Evolutionary conservation across 768 basidiomycete genomes (phyloP).

Genomic region (Tulasnella sp.): DNA sequence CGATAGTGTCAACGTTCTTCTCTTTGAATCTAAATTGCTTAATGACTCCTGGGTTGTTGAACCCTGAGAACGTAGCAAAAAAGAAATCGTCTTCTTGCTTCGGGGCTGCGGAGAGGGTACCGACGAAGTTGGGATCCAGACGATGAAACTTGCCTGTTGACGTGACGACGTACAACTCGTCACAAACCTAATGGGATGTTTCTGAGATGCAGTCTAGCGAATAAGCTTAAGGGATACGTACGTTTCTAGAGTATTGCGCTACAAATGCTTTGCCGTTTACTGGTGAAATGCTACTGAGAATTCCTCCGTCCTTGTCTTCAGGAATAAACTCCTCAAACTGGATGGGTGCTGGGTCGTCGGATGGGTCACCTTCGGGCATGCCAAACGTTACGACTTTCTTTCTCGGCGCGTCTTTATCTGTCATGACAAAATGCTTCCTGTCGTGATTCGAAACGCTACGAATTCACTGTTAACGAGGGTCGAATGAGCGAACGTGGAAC

Average conservation of each 20-base stretch:
- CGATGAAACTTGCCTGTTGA: constrained; percentile 47
- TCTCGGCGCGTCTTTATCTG: constrained; percentile 58
- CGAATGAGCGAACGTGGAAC: not conserved
- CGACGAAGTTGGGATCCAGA: constrained; percentile 59
- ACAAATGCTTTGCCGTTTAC: constrained; percentile 51
- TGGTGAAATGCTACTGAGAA: constrained; percentile 29
- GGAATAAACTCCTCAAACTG: constrained; percentile 55
- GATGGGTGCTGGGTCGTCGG: constrained; percentile 34
- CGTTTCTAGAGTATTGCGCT: constrained; percentile 66
- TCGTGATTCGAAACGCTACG: constrained; percentile 58
- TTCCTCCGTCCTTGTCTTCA: constrained; percentile 38
- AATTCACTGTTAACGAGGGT: not conserved
- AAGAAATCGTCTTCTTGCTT: constrained; percentile 48
- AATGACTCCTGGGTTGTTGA: constrained; percentile 65
- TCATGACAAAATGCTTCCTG: constrained; percentile 52
- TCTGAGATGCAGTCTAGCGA: not conserved
- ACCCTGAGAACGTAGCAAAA: constrained; percentile 57
- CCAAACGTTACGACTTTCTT: constrained; percentile 61
- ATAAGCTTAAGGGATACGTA: constrained; percentile 31
- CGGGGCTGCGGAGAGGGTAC: constrained; percentile 47
- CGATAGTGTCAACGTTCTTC: constrained; percentile 31
- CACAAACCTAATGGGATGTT: constrained; percentile 49
- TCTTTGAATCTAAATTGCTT: constrained; percentile 51
- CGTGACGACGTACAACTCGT: constrained; percentile 67
- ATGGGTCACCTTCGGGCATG: constrained; percentile 31